A percentile compares a stretch with the other conserved stretches of the same genome.
phyloP scores from a whole-genome alignment of 805 yeast genomes.

The Starmerella scarabaei region DNA sequence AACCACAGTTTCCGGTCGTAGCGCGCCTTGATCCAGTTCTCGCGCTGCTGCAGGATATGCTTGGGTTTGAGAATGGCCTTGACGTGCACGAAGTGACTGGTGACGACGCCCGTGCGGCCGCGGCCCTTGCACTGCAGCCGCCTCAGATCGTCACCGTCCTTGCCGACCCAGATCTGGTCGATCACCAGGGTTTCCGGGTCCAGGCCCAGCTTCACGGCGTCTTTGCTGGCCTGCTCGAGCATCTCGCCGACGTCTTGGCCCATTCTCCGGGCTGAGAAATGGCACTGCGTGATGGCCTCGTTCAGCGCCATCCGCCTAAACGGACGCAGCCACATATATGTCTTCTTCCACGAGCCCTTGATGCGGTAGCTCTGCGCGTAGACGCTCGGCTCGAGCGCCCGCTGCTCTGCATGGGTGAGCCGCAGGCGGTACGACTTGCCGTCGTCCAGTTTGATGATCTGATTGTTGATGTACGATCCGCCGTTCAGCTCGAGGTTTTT shows the following conservation, averaged over 20 bases:
- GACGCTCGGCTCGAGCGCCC: constrained; percentile 77
- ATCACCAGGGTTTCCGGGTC: constrained; percentile 53
- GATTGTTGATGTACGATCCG: constrained; percentile 54
- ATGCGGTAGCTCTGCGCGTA: constrained; percentile 68
- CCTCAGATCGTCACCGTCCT: constrained; percentile 64
- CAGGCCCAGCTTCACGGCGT: constrained; percentile 49
- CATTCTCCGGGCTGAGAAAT: constrained; percentile 68
- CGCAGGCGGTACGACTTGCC: constrained; percentile 43
- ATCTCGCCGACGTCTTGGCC: constrained; percentile 67
- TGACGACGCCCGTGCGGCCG: constrained; percentile 72
- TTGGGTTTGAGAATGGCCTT: constrained; percentile 61
- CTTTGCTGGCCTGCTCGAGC: constrained; percentile 57
- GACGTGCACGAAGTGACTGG: constrained; percentile 67
- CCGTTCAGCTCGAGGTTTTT: constrained; percentile 49
- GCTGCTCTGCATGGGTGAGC: constrained; percentile 53
- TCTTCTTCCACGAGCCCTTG: constrained; percentile 80
- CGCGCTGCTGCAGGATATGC: constrained; percentile 43
- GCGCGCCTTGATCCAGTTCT: constrained; percentile 35
- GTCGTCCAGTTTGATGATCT: constrained; percentile 32
- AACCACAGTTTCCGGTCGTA: constrained; percentile 41
- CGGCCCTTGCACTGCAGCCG: constrained; percentile 77
- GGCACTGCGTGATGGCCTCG: constrained; percentile 82
- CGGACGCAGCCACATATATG: constrained; percentile 64
- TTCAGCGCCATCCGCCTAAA: constrained; percentile 57
- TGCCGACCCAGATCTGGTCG: constrained; percentile 79